Conservation (phyloP, 495 filamentous ascomycete species). For the Talaromyces proteolyticus region DNA sequence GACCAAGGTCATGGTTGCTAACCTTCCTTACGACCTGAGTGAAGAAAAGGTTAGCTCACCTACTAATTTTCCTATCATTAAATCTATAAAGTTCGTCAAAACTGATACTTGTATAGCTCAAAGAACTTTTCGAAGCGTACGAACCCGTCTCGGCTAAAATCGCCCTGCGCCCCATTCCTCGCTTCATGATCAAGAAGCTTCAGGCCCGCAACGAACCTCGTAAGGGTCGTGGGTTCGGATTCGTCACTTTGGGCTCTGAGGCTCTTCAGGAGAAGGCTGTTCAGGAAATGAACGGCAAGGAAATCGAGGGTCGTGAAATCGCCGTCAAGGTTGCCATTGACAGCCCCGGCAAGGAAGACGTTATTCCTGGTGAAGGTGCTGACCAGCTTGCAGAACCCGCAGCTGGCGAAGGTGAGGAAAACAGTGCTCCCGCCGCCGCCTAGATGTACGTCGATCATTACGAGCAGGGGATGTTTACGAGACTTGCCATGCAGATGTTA, state of each 20-base stretch:
- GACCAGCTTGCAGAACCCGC: slow-evolving; percentile 36
- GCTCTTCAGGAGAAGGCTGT: slow-evolving; percentile 96
- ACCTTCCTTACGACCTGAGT: slow-evolving; percentile 93
- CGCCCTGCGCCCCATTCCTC: slow-evolving; percentile 93
- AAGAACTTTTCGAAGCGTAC: slow-evolving; percentile 91
- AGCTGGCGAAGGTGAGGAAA: slow-evolving; percentile 25
- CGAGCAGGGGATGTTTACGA: slow-evolving; percentile 4
- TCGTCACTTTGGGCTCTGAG: slow-evolving; percentile 92
- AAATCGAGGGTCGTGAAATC: slow-evolving; percentile 96
- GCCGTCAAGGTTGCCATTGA: slow-evolving; percentile 99
- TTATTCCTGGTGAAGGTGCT: slow-evolving; percentile 53
- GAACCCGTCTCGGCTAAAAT: slow-evolving; percentile 92
- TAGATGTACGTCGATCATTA: slow-evolving; percentile 16
- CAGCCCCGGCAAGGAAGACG: slow-evolving; percentile 97
- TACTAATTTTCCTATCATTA: not conserved
- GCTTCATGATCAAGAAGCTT: slow-evolving; percentile 99
- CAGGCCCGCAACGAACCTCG: slow-evolving; percentile 95
- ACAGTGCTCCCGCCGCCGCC: slow-evolving; percentile 23
- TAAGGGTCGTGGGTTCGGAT: slow-evolving; percentile 98
- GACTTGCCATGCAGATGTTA: slow-evolving; percentile 3
- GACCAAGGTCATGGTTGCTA: slow-evolving; percentile 99
- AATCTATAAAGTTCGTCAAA: slow-evolving; percentile 29
- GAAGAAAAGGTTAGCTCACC: slow-evolving; percentile 83
- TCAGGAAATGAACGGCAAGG: slow-evolving; percentile 96
- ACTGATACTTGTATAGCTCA: slow-evolving; percentile 55